Base-by-base conservation (phyloP, 352 stramenopile species). In the Phytophthora uliginosa region DNA sequence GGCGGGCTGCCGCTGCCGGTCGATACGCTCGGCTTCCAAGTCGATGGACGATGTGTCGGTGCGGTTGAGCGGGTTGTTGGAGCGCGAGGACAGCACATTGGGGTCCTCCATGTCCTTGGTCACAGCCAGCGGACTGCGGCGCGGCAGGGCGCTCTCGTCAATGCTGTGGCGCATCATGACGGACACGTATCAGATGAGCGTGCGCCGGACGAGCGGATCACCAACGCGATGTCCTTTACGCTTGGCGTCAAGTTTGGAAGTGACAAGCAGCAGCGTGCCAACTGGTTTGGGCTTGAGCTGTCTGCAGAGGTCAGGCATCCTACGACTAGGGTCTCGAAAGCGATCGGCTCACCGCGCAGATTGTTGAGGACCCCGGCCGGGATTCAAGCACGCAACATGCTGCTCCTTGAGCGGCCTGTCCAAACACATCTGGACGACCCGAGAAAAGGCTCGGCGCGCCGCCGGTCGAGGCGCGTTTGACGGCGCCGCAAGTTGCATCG, bases 91-190 rank as follows among this genome's bases (percentile, higher is more conserved):
- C 18, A 73, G 26, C 59, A 71, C 22, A 6, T 71, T 36, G 22
- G 26, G 47, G 53, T 56, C 45, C 26, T 74, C 60, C 7, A 2
- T n/a, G n/a, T 66, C 64, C 17, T 70, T 51, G 34, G 51, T 68
- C 24, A 34, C 24, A 2, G 64, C 61, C 50, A 77, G 36, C 4
- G 74, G 53, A 31, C 70, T 77, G 20, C 70, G 70, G 18, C 70
- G 70, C 50, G 66, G 60, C 56, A 75, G 34, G 1, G 60, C 59
- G 17, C 57, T 72, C 52, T 75, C 66, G 34, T 75, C 70, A 59
- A 77, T 68, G 51, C 70, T 77, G 45, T 60, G 58, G 55, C 71
- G 71, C 66, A 78, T 51, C 66, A 78, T 72, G n/a, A 13, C 20
- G 71, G 60, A 74, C 66, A 53, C 60, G 53, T 26, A 55, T 63